These are phyloP conservation scores for Cutaneotrichosporon sp. DNA, from an alignment of 1,284 basidiomycete species.

Conservation along the genomic window DNA sequence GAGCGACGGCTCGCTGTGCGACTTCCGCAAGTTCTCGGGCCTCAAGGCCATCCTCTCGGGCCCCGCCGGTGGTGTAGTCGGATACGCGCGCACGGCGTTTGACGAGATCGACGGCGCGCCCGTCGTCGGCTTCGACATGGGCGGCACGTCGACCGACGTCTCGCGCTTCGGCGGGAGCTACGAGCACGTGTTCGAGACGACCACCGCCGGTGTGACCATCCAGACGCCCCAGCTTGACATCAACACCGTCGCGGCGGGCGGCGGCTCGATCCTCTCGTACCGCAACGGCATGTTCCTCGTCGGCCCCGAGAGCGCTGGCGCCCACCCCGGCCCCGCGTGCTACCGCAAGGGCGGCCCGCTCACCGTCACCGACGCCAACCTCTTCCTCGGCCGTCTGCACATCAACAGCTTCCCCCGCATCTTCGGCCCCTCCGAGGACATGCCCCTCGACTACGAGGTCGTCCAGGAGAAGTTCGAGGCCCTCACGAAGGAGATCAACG, in stretches of 20 bases:
- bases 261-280: constrained; percentile 79
- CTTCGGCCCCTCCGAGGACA: constrained; percentile 81
- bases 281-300: constrained; percentile 78
- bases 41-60: constrained; percentile 73
- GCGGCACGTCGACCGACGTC: constrained; percentile 89
- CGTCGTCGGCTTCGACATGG: constrained; percentile 64
- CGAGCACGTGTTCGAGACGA: constrained; percentile 87
- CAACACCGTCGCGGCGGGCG: constrained; percentile 81
- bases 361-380: constrained; percentile 83
- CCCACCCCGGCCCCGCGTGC: constrained; percentile 80
- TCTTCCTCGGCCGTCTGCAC: constrained; percentile 78
- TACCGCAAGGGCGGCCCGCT: constrained; percentile 81
- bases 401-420: constrained; percentile 83
- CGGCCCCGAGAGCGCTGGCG: constrained; percentile 75
- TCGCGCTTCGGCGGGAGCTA: constrained; percentile 82
- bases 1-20: constrained; percentile 80
- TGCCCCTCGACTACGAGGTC: constrained; percentile 73
- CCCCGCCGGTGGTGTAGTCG: constrained; percentile 48
- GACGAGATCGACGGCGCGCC: constrained; percentile 34
- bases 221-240: constrained; percentile 85
- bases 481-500: constrained; percentile 68
- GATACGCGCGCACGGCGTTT: constrained; percentile 39
- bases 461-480: constrained; percentile 66
- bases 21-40: constrained; percentile 76
- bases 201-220: constrained; percentile 85